Evolutionary conservation across 1,284 basidiomycete species (phyloP).

Genomic region (Malassezia pachydermatis): DNA sequence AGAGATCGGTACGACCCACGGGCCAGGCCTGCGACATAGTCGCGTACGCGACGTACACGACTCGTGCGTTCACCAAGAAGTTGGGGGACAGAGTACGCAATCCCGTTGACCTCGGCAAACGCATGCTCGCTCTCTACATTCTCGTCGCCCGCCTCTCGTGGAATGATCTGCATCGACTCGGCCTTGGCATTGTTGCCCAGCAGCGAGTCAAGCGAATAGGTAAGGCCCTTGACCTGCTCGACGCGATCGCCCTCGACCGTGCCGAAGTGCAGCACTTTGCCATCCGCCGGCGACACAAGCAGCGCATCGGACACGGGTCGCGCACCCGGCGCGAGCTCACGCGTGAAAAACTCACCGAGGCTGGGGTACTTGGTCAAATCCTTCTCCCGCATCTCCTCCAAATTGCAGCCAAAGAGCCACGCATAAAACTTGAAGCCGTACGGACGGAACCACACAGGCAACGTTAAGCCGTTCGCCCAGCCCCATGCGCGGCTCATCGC

Average conservation of each 20-base stretch:
- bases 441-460: conserved; percentile 88
- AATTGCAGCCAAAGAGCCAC: conserved; percentile 78
- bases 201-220: conserved; percentile 85
- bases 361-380: conserved; percentile 71
- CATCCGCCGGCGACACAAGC: conserved; percentile 87
- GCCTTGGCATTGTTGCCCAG: conserved; percentile 50
- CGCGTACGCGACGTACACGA: conserved; percentile 17
- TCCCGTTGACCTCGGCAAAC: conserved; percentile 93
- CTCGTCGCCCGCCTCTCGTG: conserved; percentile 49
- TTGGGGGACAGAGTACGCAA: conserved; percentile 81
- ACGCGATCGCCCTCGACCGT: conserved; percentile 69
- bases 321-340: conserved; percentile 69
- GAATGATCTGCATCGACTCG: conserved; percentile 24
- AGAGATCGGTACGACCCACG: conserved; percentile 17
- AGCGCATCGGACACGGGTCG: conserved; percentile 68
- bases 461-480: conserved; percentile 67
- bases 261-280: conserved; percentile 83
- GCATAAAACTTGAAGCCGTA: conserved; percentile 77
- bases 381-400: conserved; percentile 72
- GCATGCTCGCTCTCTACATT: conserved; percentile 66
- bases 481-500: conserved; percentile 93
- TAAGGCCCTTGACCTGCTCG: conserved; percentile 93
- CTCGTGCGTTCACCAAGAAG: conserved; percentile 50
- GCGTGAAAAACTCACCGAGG: conserved; percentile 89
- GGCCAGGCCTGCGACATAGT: conserved; percentile 19